Base-by-base conservation (phyloP, 495 filamentous ascomycete genomes). In the Aspergillus ostianus region DNA sequence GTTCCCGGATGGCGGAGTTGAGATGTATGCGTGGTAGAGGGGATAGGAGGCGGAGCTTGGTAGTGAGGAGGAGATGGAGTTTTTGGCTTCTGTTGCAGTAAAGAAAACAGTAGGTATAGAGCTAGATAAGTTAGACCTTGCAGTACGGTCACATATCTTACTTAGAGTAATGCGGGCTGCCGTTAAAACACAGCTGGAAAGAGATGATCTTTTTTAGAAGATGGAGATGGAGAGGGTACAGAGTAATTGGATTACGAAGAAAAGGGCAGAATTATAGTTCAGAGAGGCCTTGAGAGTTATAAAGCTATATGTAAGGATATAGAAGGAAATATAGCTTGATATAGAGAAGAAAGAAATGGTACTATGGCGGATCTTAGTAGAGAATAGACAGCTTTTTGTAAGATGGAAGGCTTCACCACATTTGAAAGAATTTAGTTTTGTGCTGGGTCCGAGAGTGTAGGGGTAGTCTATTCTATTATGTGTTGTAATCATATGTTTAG, bases 101-200 rank as follows among this genome's bases (percentile, higher is more conserved):
- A 52, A 68, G 60, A 63, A 68, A 52, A 65, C 49, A 61, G 47
- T 13, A 6, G 44, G 44, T 2, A 3, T 17, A 4, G 23, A 26
- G 23, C 2, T 68, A 23, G 57, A 55, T 61, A 44, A 66, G 52
- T 66, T 68, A 19, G 60, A 68, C 60, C 58, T 65, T 46, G 47
- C 66, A 59, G 55, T 68, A 29, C 66, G 63, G 26, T 66, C 63
- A 47, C 66, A 68, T 66, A 60, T 68, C 49, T 55, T 68, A 32
- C 52, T 63, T 26, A 63, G 53, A 46, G 60, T 66, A 17, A 68
- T 68, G 63, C 57, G 44, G 54, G 63, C 63, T 63, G 58, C 63
- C 27, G 57, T 66, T 50, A 53, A 60, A 53, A 46, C 46, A 13
- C 47, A 49, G 53, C 59, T 23, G 55, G 63, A 63, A 44, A 63